phyloP scores from a whole-genome alignment of 2,329 filamentous ascomycete genomes.

The Podosphaera fusca region DNA sequence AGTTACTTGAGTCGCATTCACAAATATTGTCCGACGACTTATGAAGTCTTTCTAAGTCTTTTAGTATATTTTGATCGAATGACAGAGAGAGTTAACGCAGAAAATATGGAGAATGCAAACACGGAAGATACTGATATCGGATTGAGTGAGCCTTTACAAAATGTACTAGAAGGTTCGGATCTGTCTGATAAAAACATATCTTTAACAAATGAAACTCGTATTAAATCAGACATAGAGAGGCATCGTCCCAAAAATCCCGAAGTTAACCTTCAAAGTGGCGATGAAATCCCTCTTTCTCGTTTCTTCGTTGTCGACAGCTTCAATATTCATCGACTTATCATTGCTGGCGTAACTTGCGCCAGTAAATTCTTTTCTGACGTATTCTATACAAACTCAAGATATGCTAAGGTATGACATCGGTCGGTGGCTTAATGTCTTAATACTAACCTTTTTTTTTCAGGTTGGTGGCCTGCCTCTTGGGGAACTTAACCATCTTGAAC shows the following conservation, averaged over 20 bases:
- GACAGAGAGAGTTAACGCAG: slow-evolving; percentile 82
- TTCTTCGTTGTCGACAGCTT: slow-evolving; percentile 96
- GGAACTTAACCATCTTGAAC: slow-evolving; percentile 85
- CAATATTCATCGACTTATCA: slow-evolving; percentile 92
- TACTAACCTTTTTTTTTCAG: slow-evolving; percentile 23
- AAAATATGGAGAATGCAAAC: slow-evolving; percentile 44
- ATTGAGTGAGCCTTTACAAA: slow-evolving; percentile 11
- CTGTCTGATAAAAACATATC: slow-evolving; percentile 11
- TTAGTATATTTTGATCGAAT: slow-evolving; percentile 97
- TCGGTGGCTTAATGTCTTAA: slow-evolving; percentile 1
- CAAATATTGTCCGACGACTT: slow-evolving; percentile 96
- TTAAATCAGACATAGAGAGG: slow-evolving; percentile 10
- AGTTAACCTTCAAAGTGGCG: slow-evolving; percentile 6
- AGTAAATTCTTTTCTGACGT: slow-evolving; percentile 99
- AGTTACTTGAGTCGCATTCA: slow-evolving; percentile 93
- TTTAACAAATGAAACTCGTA: slow-evolving; percentile 12
- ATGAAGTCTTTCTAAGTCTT: slow-evolving; percentile 88
- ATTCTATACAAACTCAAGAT: slow-evolving; percentile 97
- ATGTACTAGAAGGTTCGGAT: slow-evolving; percentile 14
- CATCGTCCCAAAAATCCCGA: slow-evolving; percentile 13
- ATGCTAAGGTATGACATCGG: slow-evolving; percentile 59
- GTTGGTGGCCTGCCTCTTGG: slow-evolving; percentile 80
- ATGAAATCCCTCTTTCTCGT: slow-evolving; percentile 26
- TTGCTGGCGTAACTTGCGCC: slow-evolving; percentile 89
- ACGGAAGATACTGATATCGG: slow-evolving; percentile 15